phyloP scores from a whole-genome alignment of 2,329 filamentous ascomycete species.

The Allantophomopsis cytisporea region DNA sequence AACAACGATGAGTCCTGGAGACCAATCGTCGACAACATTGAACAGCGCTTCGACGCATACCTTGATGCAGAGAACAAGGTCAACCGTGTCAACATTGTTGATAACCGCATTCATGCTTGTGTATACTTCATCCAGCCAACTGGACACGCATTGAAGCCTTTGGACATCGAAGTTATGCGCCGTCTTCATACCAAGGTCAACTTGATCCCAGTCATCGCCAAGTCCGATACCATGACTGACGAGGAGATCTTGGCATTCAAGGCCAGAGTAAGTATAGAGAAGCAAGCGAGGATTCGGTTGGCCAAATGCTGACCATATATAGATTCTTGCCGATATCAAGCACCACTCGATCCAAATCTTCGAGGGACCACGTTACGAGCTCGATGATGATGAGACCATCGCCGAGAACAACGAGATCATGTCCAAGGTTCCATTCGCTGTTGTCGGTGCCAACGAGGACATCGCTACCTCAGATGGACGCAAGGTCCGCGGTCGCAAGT shows the following conservation, averaged over 20 bases:
- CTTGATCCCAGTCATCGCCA: slow-evolving; percentile 97
- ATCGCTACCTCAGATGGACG: slow-evolving; percentile 84
- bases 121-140: slow-evolving; percentile 99
- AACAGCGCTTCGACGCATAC: slow-evolving; percentile 97
- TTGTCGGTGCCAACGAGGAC: slow-evolving; percentile 93
- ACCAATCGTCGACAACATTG: slow-evolving; percentile 98
- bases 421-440: slow-evolving; percentile 98
- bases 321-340: slow-evolving; percentile 96
- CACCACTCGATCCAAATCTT: slow-evolving; percentile 98
- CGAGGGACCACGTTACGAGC: slow-evolving; percentile 94
- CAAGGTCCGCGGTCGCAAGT: slow-evolving; percentile 88
- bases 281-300: background rate
- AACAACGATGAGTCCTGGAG: slow-evolving; percentile 99
- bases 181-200: slow-evolving; percentile 99
- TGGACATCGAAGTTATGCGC: slow-evolving; percentile 99
- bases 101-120: slow-evolving; percentile 97
- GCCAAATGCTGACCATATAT: slow-evolving; percentile 5
- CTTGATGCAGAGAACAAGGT: slow-evolving; percentile 99
- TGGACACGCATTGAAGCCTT: slow-evolving; percentile 92
- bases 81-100: slow-evolving; percentile 99
- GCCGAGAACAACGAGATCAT: slow-evolving; percentile 99
- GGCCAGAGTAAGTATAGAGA: slow-evolving; percentile 60
- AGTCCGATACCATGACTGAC: slow-evolving; percentile 94
- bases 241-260: slow-evolving; percentile 94
- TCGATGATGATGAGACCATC: slow-evolving; percentile 98